phyloP scores from a whole-genome alignment of 1,284 basidiomycete genomes.

The Blastosporella zonata region DNA sequence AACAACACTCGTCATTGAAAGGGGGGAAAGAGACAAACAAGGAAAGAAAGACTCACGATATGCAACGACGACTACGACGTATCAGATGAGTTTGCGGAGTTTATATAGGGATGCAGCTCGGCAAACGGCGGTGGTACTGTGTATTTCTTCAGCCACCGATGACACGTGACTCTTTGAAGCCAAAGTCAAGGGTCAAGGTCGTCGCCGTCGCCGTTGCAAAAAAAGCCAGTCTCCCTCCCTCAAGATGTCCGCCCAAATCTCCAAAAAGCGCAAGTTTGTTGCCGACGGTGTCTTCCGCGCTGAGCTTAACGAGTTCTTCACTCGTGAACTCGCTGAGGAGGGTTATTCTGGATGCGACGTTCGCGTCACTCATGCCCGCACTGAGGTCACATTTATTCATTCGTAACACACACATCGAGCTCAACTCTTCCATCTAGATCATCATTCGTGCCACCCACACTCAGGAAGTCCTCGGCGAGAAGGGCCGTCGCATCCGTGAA shows the following conservation, averaged over 20 bases:
- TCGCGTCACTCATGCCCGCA: conserved; percentile 98
- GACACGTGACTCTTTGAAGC: conserved; percentile 15
- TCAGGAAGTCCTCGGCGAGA: conserved; percentile 99
- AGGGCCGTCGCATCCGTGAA: conserved; percentile 99
- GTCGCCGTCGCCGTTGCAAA: conserved; percentile 15
- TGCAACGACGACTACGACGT: neutral
- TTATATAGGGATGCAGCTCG: conserved; percentile 26
- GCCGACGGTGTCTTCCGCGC: conserved; percentile 99
- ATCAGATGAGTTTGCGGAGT: neutral
- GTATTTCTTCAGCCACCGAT: conserved; percentile 33
- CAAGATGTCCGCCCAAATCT: conserved; percentile 82
- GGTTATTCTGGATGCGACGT: conserved; percentile 99
- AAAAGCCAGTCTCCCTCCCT: conserved; percentile 9
- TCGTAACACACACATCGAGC: neutral
- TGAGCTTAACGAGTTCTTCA: conserved; percentile 98
- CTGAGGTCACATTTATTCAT: conserved; percentile 60
- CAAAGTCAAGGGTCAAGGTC: conserved; percentile 11
- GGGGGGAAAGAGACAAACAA: conserved; percentile 8
- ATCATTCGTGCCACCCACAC: conserved; percentile 99
- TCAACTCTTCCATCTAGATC: conserved; percentile 54
- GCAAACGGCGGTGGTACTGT: conserved; percentile 29
- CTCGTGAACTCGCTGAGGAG: conserved; percentile 98
- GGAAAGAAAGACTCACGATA: conserved; percentile 11
- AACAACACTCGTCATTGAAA: conserved; percentile 75
- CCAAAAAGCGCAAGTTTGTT: conserved; percentile 98